Evolutionary conservation across 176 grass and related monocot genomes (phyloP), one percentile per base, ranked within the genome.

Genomic region (Cymbopogon citratus): DNA sequence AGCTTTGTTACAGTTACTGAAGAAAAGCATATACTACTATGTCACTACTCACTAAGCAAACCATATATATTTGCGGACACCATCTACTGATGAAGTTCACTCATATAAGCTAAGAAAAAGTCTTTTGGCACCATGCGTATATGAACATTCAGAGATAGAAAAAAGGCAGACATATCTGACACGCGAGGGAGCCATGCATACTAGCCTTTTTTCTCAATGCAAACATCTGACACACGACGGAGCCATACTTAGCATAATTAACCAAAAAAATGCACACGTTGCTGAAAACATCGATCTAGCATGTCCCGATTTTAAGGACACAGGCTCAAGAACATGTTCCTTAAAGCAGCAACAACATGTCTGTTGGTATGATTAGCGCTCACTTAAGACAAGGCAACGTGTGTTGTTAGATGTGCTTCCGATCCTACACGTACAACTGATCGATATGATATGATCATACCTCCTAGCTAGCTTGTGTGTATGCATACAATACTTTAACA

Each of bases 321-420:
- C 88, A 86, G n/a, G 28, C 73, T 59, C 60, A 49, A 78, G 74
- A 86, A 33, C 41, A 62, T 90, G 88, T 90, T 81, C 88, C 79
- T 83, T 86, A 90, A 90, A 90, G 88, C 88, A 83, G 79, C 68
- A 82, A 78, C 83, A 73, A 74, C 84, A 62, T 73, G 73, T 73
- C 77, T 67, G 67, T 72, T 67, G 67, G 61, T 68, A 39, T 78
- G 12, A 65, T 78, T 45, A 78, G 44, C 66, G 31, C 57, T 72
- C 57, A 48, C 66, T n/a, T n/a, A 77, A 33, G 38, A 38, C 81
- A 75, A 48, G 40, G 75, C 52, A 60, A 60, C 1, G 31, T 10
- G 23, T 25, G 56, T 25, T 84, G 75, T 78, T 78, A 49, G 36
- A 40, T 78, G 46, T 18, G 60, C 35, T 25, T 64, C 57, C 2